Percentiles rank a stretch among this genome's conserved stretches.
Conservation (phyloP, 805 yeast species). For the Candida pseudofarinosa region DNA sequence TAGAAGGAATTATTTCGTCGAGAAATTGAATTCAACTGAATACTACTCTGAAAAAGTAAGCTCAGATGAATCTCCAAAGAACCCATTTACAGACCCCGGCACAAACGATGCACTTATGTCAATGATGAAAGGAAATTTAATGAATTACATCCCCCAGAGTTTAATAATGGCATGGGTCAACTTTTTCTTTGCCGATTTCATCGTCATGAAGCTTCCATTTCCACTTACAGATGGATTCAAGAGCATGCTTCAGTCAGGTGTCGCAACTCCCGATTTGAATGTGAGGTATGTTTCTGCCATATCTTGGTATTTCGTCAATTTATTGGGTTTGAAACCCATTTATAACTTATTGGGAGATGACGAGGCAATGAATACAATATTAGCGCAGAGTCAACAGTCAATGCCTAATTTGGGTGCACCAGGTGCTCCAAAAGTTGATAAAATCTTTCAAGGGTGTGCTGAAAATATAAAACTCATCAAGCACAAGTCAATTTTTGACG, state of each 20-base stretch:
- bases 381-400: constrained; percentile 36
- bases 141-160: constrained; percentile 87
- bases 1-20: constrained; percentile 47
- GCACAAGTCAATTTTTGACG: constrained; percentile 49
- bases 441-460: constrained; percentile 63
- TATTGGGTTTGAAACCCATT: constrained; percentile 78
- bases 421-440: constrained; percentile 59
- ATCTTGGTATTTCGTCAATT: constrained; percentile 92
- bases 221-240: constrained; percentile 88
- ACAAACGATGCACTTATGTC: constrained; percentile 68
- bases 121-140: constrained; percentile 76
- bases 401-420: constrained; percentile 46
- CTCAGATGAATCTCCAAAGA: constrained; percentile 38
- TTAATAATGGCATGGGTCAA: constrained; percentile 95
- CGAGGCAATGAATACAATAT: constrained; percentile 42
- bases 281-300: constrained; percentile 90
- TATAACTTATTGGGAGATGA: constrained; percentile 61
- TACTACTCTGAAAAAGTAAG: constrained; percentile 49
- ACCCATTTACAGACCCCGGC: constrained; percentile 69
- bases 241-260: constrained; percentile 86
- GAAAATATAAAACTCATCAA: constrained; percentile 66
- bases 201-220: constrained; percentile 78
- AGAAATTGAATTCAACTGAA: constrained; percentile 48
- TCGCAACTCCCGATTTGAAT: constrained; percentile 78
- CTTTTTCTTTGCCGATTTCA: constrained; percentile 87